Conservation (phyloP, 2,329 filamentous ascomycete genomes). For the Pseudogymnoascus sp. region DNA sequence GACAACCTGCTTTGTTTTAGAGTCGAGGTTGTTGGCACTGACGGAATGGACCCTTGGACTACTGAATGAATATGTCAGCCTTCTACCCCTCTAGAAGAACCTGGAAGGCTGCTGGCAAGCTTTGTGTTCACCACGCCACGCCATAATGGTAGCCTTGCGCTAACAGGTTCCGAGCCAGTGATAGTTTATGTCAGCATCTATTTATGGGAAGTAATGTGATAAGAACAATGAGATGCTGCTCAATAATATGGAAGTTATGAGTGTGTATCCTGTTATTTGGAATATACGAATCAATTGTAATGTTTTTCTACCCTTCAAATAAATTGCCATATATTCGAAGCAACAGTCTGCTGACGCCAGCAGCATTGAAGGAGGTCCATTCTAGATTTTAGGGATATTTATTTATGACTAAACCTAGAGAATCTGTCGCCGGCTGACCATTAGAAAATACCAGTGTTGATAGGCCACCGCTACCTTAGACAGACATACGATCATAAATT, state of each 20-base stretch:
- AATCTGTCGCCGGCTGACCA: not conserved
- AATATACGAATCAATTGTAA: not conserved
- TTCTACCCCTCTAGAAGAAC: slow-evolving; percentile 5
- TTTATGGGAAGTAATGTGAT: not conserved
- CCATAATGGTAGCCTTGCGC: slow-evolving; percentile 8
- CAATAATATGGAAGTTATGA: not conserved
- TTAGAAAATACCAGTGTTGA: not conserved
- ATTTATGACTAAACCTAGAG: not conserved
- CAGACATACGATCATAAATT: not conserved
- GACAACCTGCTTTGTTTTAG: not conserved
- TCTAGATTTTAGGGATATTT: not conserved
- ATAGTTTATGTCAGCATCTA: slow-evolving; percentile 8
- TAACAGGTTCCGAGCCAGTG: not conserved
- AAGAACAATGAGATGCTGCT: not conserved
- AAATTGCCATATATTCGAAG: not conserved
- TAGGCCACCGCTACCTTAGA: not conserved
- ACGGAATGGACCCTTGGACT: not conserved
- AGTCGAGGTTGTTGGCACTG: not conserved
- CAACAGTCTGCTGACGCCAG: not conserved
- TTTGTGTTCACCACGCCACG: not conserved
- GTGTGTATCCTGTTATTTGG: not conserved
- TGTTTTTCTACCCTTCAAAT: not conserved
- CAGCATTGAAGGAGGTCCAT: not conserved
- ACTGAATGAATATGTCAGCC: slow-evolving; percentile 7
- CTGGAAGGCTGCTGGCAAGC: not conserved